Percentiles rank a stretch among this genome's conserved stretches.
Conservation (phyloP, 75 land plant species). For the Gnetum montanum region DNA sequence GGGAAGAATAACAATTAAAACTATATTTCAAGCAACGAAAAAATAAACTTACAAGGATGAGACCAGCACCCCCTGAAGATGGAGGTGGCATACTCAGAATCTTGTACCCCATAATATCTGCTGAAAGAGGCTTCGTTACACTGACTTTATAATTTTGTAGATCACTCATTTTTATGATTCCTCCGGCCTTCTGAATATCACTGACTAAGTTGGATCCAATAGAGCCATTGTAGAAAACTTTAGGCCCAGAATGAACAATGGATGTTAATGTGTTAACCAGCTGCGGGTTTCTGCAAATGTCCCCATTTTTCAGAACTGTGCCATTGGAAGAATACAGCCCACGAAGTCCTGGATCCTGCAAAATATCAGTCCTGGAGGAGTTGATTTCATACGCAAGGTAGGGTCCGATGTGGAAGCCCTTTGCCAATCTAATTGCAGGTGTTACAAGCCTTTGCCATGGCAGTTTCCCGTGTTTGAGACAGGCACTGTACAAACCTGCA, state of each 20-base stretch:
- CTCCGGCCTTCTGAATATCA: slow-evolving; percentile 51
- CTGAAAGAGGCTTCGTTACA: slow-evolving; percentile 33
- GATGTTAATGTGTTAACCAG: slow-evolving; percentile 40
- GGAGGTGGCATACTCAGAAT: slow-evolving; percentile 82
- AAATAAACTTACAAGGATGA: slow-evolving; percentile 51
- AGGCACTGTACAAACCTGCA: slow-evolving; percentile 52
- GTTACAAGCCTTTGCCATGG: slow-evolving; percentile 55
- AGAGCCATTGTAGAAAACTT: slow-evolving; percentile 60
- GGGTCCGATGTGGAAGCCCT: slow-evolving; percentile 52
- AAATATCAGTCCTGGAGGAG: slow-evolving; percentile 18
- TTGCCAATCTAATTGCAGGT: slow-evolving; percentile 56
- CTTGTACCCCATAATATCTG: slow-evolving; percentile 38
- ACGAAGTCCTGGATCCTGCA: slow-evolving; percentile 46
- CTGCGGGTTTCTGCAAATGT: slow-evolving; percentile 27
- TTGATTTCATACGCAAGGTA: slow-evolving; percentile 49
- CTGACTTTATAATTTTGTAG: slow-evolving; percentile 39
- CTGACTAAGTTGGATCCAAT: slow-evolving; percentile 36
- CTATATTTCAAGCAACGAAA: too few relatives aligned
- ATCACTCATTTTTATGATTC: slow-evolving; percentile 55
- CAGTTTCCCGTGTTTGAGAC: slow-evolving; percentile 58
- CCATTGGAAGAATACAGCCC: slow-evolving; percentile 46
- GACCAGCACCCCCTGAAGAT: slow-evolving; percentile 61
- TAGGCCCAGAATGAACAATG: slow-evolving; percentile 47
- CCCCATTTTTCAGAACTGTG: slow-evolving; percentile 37
- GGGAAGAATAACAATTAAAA: too few relatives aligned